phyloP scores from a whole-genome alignment of 2,329 filamentous ascomycete genomes.

The Allantophomopsis lycopodina region DNA sequence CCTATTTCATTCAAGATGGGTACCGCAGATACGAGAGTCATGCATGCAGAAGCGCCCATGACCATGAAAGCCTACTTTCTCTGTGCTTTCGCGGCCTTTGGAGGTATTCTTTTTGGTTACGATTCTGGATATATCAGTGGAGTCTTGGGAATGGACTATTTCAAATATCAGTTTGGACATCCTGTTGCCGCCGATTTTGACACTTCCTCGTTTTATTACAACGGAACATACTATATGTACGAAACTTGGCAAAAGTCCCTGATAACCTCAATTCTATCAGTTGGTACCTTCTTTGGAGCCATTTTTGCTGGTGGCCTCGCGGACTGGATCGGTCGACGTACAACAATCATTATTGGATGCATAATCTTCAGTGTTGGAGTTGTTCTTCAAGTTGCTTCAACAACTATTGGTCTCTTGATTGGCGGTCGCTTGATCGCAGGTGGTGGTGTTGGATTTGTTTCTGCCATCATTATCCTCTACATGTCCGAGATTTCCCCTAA shows the following conservation, averaged over 20 bases:
- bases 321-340: slow-evolving; percentile 59
- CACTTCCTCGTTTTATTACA: slow-evolving; percentile 3
- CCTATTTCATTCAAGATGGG: too few species aligned
- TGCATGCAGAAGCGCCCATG: slow-evolving; percentile 50
- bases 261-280: slow-evolving; percentile 9
- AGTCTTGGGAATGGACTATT: slow-evolving; percentile 32
- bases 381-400: slow-evolving; percentile 45
- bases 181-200: slow-evolving; percentile 27
- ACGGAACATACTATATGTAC: slow-evolving; percentile 4
- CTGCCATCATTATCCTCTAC: slow-evolving; percentile 69
- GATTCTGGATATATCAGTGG: slow-evolving; percentile 67
- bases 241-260: slow-evolving; percentile 7
- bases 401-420: slow-evolving; percentile 48
- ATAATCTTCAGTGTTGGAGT: slow-evolving; percentile 56
- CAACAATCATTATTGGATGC: slow-evolving; percentile 59
- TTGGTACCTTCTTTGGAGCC: slow-evolving; percentile 18
- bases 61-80: slow-evolving; percentile 56
- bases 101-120: slow-evolving; percentile 46
- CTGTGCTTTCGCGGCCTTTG: slow-evolving; percentile 58
- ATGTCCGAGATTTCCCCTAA: slow-evolving; percentile 61
- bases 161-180: slow-evolving; percentile 12
- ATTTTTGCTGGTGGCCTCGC: slow-evolving; percentile 62
- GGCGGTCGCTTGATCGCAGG: slow-evolving; percentile 63
- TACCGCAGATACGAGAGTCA: too few species aligned
- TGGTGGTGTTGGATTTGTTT: slow-evolving; percentile 68